Base-by-base conservation (phyloP, 2,329 filamentous ascomycete species). In the Cladosporium sp. region DNA sequence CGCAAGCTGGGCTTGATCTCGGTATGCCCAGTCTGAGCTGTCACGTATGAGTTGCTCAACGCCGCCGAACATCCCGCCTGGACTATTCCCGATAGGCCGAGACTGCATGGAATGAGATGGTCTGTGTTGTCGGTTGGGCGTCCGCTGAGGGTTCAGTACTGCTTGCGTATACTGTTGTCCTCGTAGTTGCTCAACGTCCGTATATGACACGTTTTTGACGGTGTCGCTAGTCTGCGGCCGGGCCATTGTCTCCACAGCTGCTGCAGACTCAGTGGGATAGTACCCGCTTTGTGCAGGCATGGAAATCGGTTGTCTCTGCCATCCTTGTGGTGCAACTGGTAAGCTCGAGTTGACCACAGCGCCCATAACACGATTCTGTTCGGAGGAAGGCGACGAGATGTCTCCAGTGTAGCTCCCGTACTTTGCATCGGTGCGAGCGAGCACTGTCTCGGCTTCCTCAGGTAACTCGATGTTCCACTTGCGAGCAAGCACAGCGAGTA, bases 391-490 rank as follows among this genome's bases (percentile, higher is more conserved):
- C 2, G 87, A 88, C 1, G 85, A 83, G 7, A 88, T 83, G 61
- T 89, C 87, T 84, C 62, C 85, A 3, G 66, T 34, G 85, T 89
- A 93, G 2, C 85, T 85, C 1, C 92, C 92, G 77, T 91, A 97
- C 78, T 90, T 94, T 53, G 86, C 83, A 73, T 96, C 91, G 1
- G 92, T 90, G 39, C 92, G 86, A 58, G 88, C 83, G n/a, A 98
- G 84, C 1, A 96, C 88, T 1, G 84, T 80, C 0, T 86, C 84
- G 0, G 93, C 94, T 77, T 98, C 94, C 66, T 92, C 89, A 0
- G 95, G 94, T 11, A 98, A 79, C 64, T 92, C 88, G 51, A 97
- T 89, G 21, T 89, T 89, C 93, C 95, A 98, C 73, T 95, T 95
- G n/a, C 88, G 86, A 0, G 90, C 90, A 14, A 96, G 86, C 4